Percentiles rank a stretch among this genome's conserved stretches.
phyloP scores from a whole-genome alignment of 106 monocot genomes.

The Dioscorea dumetorum region DNA sequence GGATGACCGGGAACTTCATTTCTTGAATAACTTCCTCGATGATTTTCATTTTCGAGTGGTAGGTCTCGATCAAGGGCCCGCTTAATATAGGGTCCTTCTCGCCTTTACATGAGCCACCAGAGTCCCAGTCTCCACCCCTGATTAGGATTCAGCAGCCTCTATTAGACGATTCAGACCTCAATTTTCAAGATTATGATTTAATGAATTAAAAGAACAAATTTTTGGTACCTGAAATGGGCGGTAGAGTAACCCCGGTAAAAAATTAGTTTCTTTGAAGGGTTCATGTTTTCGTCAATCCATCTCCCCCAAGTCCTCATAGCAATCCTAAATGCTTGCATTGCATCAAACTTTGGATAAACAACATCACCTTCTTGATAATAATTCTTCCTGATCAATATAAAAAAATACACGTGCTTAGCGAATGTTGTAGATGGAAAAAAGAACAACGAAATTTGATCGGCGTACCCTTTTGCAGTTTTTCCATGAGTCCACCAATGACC shows the following conservation, averaged over 20 bases:
- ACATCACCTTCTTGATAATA: conserved; percentile 75
- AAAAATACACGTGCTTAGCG: background rate
- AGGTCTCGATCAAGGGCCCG: conserved; percentile 47
- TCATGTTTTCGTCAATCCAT: conserved; percentile 80
- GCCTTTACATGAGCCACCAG: conserved; percentile 73
- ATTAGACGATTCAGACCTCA: background rate
- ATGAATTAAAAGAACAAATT: background rate
- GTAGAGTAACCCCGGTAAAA: conserved; percentile 92
- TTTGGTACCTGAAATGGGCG: conserved; percentile 84
- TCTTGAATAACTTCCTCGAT: conserved; percentile 48
- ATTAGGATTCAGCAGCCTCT: conserved; percentile 4
- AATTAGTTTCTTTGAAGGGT: conserved; percentile 42
- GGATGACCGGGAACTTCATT: conserved; percentile 56
- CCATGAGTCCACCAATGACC: conserved; percentile 99
- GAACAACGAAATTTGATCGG: too few relatives aligned
- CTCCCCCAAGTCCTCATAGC: conserved; percentile 82
- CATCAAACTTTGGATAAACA: conserved; percentile 75
- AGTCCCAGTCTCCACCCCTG: conserved; percentile 98
- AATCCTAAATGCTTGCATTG: conserved; percentile 68
- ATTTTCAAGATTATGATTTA: background rate
- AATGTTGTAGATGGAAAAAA: too few relatives aligned
- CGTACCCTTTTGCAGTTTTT: conserved; percentile 86
- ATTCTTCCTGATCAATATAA: conserved; percentile 46
- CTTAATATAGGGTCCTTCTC: conserved; percentile 45
- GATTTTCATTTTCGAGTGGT: conserved; percentile 74